These are phyloP conservation scores for Globisporangium radiosum DNA, from an alignment of 352 stramenopile genomes.

Conservation along the genomic window DNA sequence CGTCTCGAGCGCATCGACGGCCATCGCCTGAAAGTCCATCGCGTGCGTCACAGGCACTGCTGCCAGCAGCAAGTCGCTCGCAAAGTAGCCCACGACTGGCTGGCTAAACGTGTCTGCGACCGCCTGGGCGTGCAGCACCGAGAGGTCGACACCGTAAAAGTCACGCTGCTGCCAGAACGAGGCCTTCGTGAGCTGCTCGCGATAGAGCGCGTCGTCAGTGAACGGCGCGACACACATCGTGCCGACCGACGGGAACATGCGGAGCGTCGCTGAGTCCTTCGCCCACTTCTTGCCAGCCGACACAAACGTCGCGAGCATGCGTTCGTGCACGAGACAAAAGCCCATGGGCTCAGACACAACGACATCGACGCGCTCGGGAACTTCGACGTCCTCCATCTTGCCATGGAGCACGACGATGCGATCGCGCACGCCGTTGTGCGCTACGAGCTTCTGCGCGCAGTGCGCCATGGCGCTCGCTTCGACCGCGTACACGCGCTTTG, in stretches of 20 bases:
- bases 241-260: slow-evolving; percentile 96
- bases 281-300: slow-evolving; percentile 93
- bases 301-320: slow-evolving; percentile 98
- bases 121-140: slow-evolving; percentile 87
- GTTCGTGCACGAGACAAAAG: slow-evolving; percentile 99
- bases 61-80: slow-evolving; percentile 67
- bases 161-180: slow-evolving; percentile 93
- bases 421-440: slow-evolving; percentile 92
- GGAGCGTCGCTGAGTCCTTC: slow-evolving; percentile 49
- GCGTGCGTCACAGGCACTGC: slow-evolving; percentile 49
- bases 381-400: slow-evolving; percentile 95
- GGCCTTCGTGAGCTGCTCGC: slow-evolving; percentile 89
- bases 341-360: slow-evolving; percentile 99
- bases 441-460: slow-evolving; percentile 92
- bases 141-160: slow-evolving; percentile 98
- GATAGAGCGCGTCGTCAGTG: slow-evolving; percentile 91
- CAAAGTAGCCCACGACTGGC: slow-evolving; percentile 93
- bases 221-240: slow-evolving; percentile 98
- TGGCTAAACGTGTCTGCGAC: slow-evolving; percentile 97
- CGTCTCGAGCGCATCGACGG: slow-evolving; percentile 67
- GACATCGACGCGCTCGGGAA: slow-evolving; percentile 96
- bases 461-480: slow-evolving; percentile 98
- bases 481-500: slow-evolving; percentile 91
- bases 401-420: slow-evolving; percentile 97
- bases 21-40: slow-evolving; percentile 84